Base-by-base conservation (phyloP, 1,284 basidiomycete species). In the Papiliotrema nemorosa region DNA sequence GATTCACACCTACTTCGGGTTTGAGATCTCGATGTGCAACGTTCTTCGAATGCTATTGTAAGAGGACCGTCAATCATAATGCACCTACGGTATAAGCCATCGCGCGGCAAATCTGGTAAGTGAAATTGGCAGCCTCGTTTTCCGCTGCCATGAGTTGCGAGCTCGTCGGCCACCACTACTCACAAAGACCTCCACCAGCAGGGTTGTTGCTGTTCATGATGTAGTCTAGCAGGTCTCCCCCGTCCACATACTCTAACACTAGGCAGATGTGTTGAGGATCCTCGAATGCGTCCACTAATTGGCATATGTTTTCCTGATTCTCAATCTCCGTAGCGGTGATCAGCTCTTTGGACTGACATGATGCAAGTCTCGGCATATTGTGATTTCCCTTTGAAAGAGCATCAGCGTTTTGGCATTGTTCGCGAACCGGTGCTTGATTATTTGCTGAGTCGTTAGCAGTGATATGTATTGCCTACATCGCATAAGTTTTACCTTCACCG, bases 11-110 rank as follows among this genome's bases (percentile, higher is more conserved):
- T 37, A 66, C 85, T 80, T 94, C 92, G 0, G 91, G 91, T 72
- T 96, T 94, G 40, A 97, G 77, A 73, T 96, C 91, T 31, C 92
- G 86, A 74, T 96, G 91, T 0, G 89, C 82, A 41, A 97, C 65
- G 12, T 67, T 70, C 44, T 58, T 60, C 1, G 57, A 54, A 54
- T 76, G 72, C 70, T 75, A 49, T 3, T 5, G 12, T 21, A 9
- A 9, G 12, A 21, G 10, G 14, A 18, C 22, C 6, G 6, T 36
- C 38, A 39, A 31, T 47, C 24, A 39, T 9, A 9, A 7, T 9
- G 10, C 5, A 55, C 56, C n/a, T 50, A 74, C 72, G 20, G 69
- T 73, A 47, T 72, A 75, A 10, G 72, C 70, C 72, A 77, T 76
- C 3, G 68, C 75, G 4, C 62, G 52, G 49, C 74, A 76, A 14